Percentiles rank a stretch among this genome's conserved stretches.
These are phyloP conservation scores for Sistotremastrum niveocremeum DNA, from an alignment of 768 basidiomycete species.

Conservation along the genomic window DNA sequence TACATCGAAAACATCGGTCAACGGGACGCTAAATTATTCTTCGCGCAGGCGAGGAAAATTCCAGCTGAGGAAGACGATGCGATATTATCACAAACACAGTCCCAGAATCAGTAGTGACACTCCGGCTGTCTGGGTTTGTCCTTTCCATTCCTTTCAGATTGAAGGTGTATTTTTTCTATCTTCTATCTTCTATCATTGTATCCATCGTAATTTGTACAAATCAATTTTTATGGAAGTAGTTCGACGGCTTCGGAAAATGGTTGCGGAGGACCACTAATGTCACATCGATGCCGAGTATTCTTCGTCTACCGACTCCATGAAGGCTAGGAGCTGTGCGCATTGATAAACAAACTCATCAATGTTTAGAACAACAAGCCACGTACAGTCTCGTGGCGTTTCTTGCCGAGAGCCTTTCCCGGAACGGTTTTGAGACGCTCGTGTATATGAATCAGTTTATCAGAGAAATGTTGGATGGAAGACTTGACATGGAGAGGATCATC, in stretches of 20 bases:
- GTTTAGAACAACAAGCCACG: conserved; percentile 8
- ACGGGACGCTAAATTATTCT: conserved; percentile 75
- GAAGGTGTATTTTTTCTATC: no score
- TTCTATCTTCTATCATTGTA: no score
- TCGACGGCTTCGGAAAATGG: neutral
- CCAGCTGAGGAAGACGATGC: conserved; percentile 16
- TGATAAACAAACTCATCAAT: neutral
- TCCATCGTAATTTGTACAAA: no score
- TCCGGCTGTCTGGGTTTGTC: no score
- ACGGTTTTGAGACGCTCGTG: conserved; percentile 64
- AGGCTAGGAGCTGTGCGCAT: neutral
- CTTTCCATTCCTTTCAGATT: no score
- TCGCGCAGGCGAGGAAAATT: conserved; percentile 69
- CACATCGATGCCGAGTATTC: neutral
- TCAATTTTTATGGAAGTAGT: no score
- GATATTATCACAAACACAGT: no score
- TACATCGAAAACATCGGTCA: conserved; percentile 78
- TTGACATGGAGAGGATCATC: conserved; percentile 28
- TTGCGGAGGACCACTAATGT: neutral
- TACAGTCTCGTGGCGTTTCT: conserved; percentile 60
- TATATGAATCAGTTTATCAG: conserved; percentile 75
- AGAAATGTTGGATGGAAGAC: conserved; percentile 69
- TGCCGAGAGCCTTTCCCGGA: conserved; percentile 52
- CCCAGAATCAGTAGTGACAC: no score
- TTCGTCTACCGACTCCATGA: neutral